phyloP scores from a whole-genome alignment of 306 rosid species.

The Quercus bicolor region DNA sequence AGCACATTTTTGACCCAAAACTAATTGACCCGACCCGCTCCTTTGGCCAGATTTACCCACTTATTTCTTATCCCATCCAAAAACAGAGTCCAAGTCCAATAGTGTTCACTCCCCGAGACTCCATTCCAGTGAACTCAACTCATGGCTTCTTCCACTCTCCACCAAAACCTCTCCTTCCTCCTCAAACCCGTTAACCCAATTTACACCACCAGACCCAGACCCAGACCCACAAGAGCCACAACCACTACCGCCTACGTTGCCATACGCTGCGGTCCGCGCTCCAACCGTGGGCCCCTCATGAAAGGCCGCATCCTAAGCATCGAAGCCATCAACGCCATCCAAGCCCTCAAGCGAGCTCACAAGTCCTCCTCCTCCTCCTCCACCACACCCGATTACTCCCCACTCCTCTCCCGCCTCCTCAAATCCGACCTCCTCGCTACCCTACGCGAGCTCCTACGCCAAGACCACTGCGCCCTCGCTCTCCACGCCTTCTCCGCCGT shows the following conservation, averaged over 20 bases:
- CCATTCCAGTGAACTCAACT: neutral
- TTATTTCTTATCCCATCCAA: no score
- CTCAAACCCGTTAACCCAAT: neutral
- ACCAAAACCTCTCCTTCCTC: slow-evolving; percentile 39
- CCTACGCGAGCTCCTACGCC: slow-evolving; percentile 53
- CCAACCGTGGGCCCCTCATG: slow-evolving; percentile 76
- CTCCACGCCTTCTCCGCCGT: no score
- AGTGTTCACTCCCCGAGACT: neutral
- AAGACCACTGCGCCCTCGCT: no score
- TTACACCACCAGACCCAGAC: neutral
- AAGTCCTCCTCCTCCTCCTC: slow-evolving; percentile 61
- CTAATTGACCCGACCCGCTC: no score
- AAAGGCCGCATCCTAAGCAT: slow-evolving; percentile 82
- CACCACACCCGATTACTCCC: slow-evolving; percentile 11
- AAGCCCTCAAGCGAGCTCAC: slow-evolving; percentile 61
- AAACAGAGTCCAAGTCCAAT: no score
- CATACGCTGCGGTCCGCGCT: slow-evolving; percentile 77
- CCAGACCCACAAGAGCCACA: neutral
- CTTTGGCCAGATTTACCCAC: no score
- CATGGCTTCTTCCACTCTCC: slow-evolving; percentile 55
- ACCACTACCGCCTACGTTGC: slow-evolving; percentile 12
- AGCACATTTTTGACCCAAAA: no score
- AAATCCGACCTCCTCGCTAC: slow-evolving; percentile 74
- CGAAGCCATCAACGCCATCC: slow-evolving; percentile 45
- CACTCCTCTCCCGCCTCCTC: slow-evolving; percentile 36